A percentile compares a stretch with the other conserved stretches of the same genome.
phyloP scores from a whole-genome alignment of 148 eudicot genomes.

The Mesembryanthemum crystallinum region DNA sequence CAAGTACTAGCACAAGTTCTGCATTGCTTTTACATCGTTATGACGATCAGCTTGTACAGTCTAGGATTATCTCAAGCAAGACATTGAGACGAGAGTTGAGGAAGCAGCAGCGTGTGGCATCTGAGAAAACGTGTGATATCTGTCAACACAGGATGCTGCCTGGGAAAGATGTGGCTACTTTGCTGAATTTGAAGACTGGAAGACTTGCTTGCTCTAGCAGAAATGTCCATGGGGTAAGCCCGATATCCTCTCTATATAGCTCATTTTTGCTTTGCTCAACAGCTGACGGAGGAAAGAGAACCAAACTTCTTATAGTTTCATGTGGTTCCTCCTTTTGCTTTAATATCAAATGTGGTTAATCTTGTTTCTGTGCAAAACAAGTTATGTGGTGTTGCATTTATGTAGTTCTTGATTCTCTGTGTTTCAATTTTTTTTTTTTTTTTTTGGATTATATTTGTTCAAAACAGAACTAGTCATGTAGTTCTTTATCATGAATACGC shows the following conservation, averaged over 20 bases:
- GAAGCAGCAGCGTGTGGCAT: conserved; percentile 51
- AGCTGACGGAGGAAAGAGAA: not conserved
- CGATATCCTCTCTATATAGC: not conserved
- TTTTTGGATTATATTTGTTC: not conserved
- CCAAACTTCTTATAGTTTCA: not conserved
- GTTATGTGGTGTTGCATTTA: not conserved
- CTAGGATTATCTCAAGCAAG: conserved; percentile 53
- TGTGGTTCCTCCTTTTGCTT: conserved; percentile 2
- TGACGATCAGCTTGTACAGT: conserved; percentile 62
- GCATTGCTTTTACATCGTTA: conserved; percentile 40
- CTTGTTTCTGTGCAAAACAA: not conserved
- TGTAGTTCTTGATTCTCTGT: not conserved
- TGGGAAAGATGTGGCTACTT: conserved; percentile 86
- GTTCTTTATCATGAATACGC: not conserved
- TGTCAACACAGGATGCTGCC: conserved; percentile 91
- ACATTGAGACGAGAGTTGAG: conserved; percentile 60
- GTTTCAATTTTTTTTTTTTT: not conserved
- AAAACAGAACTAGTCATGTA: not conserved
- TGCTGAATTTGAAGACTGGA: conserved; percentile 76
- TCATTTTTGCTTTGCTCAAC: conserved; percentile 2
- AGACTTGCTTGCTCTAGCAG: conserved; percentile 80
- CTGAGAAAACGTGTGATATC: conserved; percentile 79
- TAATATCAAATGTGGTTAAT: not conserved
- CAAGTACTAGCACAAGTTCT: conserved; percentile 35
- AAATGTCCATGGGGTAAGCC: conserved; percentile 72